A percentile compares a stretch with the other conserved stretches of the same genome.
These are phyloP conservation scores for Alternaria novae-zelandiae DNA, from an alignment of 2,329 filamentous ascomycete genomes.

Conservation along the genomic window DNA sequence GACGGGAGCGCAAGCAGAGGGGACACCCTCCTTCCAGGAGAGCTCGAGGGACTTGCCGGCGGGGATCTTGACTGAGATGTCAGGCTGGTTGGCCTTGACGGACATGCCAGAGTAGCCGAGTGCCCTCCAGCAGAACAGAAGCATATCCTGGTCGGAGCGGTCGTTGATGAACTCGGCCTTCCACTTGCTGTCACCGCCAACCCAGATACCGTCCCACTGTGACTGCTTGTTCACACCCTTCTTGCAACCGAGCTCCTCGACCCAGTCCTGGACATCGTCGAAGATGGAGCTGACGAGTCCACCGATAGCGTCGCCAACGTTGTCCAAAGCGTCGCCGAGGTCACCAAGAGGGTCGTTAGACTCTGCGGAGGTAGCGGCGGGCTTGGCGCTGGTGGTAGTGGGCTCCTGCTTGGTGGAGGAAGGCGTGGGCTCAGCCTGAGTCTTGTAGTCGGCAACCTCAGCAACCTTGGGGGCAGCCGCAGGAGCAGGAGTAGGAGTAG, in stretches of 20 bases:
- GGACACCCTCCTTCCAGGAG: conserved; percentile 47
- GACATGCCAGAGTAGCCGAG: conserved; percentile 44
- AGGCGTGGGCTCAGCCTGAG: conserved; percentile 16
- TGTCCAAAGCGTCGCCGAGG: neutral
- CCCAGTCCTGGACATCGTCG: conserved; percentile 27
- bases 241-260: conserved; percentile 27
- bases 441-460: conserved; percentile 17
- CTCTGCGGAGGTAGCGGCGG: conserved; percentile 1
- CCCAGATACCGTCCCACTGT: conserved; percentile 43
- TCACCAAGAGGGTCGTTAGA: conserved; percentile 2
- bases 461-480: conserved; percentile 9
- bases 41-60: conserved; percentile 46
- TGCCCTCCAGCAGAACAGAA: conserved; percentile 48
- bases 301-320: conserved; percentile 12
- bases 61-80: conserved; percentile 51
- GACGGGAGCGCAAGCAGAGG: conserved; percentile 51
- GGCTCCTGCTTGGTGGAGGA: conserved; percentile 2
- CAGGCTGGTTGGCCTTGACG: conserved; percentile 44
- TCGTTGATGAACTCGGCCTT: conserved; percentile 47
- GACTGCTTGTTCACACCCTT: conserved; percentile 37
- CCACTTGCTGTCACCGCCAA: conserved; percentile 44
- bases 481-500: conserved; percentile 15
- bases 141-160: conserved; percentile 30
- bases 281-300: conserved; percentile 16
- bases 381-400: conserved; percentile 7